Evolutionary conservation across 1,284 basidiomycete genomes (phyloP).

Genomic region (Lentinula novae-zelandiae): DNA sequence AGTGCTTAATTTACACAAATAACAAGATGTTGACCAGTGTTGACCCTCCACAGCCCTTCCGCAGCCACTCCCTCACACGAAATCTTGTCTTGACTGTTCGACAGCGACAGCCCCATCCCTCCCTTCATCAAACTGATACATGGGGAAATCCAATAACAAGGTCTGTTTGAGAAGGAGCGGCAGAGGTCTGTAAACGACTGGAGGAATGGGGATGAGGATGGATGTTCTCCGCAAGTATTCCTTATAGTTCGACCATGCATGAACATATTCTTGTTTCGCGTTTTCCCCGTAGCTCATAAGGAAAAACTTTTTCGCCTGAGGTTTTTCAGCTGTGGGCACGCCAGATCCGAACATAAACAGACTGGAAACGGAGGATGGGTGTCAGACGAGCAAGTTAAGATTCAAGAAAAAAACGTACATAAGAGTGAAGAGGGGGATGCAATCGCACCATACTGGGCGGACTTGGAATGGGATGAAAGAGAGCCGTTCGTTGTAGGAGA

Average conservation of each 20-base stretch:
- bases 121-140: slow-evolving; percentile 56
- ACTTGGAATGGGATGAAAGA: slow-evolving; percentile 36
- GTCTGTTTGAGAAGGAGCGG: slow-evolving; percentile 56
- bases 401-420: slow-evolving; percentile 36
- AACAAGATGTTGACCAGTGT: no score
- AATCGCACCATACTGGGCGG: slow-evolving; percentile 59
- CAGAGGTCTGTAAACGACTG: slow-evolving; percentile 50
- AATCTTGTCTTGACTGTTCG: slow-evolving; percentile 20
- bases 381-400: neutral
- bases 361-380: slow-evolving; percentile 24
- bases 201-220: slow-evolving; percentile 65
- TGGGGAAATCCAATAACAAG: slow-evolving; percentile 60
- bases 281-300: slow-evolving; percentile 48
- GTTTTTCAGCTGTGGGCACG: slow-evolving; percentile 71
- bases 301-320: slow-evolving; percentile 63
- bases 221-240: slow-evolving; percentile 58
- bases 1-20: no score
- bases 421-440: slow-evolving; percentile 61
- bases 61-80: neutral
- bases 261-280: slow-evolving; percentile 22
- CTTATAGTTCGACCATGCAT: slow-evolving; percentile 56
- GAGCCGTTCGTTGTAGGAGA: slow-evolving; percentile 51
- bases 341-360: slow-evolving; percentile 69
- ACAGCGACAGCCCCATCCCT: slow-evolving; percentile 46
- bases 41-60: neutral